phyloP scores from a whole-genome alignment of 805 yeast species.

The Teunomyces tritomae region DNA sequence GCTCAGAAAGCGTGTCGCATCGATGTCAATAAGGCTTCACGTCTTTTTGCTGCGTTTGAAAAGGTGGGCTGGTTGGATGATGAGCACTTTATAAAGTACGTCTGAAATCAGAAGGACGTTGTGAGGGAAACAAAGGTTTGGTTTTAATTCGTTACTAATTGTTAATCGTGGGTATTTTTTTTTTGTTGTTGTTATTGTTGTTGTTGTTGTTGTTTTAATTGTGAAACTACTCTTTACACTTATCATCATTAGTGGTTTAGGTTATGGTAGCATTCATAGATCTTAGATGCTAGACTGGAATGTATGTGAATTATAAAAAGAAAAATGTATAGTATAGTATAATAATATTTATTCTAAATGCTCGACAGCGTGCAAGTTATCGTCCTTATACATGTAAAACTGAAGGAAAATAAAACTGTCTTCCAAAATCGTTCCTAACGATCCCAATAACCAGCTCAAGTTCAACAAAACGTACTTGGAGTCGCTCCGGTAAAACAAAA shows the following conservation, averaged over 20 bases:
- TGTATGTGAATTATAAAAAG: conserved; percentile 5
- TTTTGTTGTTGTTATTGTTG: neutral
- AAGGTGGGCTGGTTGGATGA: conserved; percentile 91
- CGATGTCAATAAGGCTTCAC: conserved; percentile 93
- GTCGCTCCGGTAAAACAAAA: conserved; percentile 63
- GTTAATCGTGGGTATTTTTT: neutral
- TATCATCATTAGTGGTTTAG: neutral
- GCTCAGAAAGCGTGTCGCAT: conserved; percentile 97
- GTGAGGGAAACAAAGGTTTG: neutral
- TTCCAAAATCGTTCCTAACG: conserved; percentile 73
- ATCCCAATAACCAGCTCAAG: conserved; percentile 75
- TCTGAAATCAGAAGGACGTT: conserved; percentile 6
- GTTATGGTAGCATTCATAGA: conserved; percentile 2
- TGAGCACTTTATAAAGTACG: conserved; percentile 46
- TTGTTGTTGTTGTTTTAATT: neutral
- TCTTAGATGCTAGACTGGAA: conserved; percentile 3
- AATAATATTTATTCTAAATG: neutral
- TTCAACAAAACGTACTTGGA: conserved; percentile 57
- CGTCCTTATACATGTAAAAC: conserved; percentile 56
- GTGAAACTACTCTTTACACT: no score
- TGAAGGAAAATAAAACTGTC: conserved; percentile 66
- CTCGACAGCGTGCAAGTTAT: conserved; percentile 10
- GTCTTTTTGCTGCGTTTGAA: conserved; percentile 87
- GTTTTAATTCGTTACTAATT: conserved; percentile 1
- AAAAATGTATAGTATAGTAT: no score